Conservation (phyloP, 306 rosid genomes). For the Malus orientalis region DNA sequence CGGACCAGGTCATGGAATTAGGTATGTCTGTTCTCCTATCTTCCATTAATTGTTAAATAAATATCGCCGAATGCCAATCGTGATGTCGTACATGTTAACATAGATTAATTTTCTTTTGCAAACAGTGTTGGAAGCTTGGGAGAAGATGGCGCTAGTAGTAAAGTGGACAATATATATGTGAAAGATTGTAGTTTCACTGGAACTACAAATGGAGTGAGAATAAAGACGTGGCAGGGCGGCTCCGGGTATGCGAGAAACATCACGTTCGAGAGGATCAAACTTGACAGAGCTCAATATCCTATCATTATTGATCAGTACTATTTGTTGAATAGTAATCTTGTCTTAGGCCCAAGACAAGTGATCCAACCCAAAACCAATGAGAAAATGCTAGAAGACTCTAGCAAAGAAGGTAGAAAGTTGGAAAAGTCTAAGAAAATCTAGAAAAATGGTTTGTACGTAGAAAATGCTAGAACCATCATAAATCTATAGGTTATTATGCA, state of each 20-base stretch:
- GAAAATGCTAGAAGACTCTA: no score
- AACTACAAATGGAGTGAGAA: slow-evolving; percentile 8
- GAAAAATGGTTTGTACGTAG: no score
- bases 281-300: neutral
- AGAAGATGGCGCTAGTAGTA: neutral
- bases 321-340: no score
- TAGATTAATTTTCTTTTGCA: neutral
- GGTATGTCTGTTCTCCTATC: neutral
- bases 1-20: slow-evolving; percentile 22
- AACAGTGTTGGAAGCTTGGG: slow-evolving; percentile 14
- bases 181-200: neutral
- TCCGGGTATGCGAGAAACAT: slow-evolving; percentile 13
- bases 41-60: no score
- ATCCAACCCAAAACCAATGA: no score
- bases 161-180: neutral
- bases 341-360: no score
- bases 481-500: no score
- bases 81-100: neutral
- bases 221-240: slow-evolving; percentile 27
- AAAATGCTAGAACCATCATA: no score
- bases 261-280: neutral
- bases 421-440: no score
- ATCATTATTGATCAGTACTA: slow-evolving; percentile 14
- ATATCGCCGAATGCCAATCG: no score
- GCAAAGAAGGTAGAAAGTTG: no score